Evolutionary conservation across 805 yeast genomes (phyloP).

Genomic region (Naumovozyma dairenensis): DNA sequence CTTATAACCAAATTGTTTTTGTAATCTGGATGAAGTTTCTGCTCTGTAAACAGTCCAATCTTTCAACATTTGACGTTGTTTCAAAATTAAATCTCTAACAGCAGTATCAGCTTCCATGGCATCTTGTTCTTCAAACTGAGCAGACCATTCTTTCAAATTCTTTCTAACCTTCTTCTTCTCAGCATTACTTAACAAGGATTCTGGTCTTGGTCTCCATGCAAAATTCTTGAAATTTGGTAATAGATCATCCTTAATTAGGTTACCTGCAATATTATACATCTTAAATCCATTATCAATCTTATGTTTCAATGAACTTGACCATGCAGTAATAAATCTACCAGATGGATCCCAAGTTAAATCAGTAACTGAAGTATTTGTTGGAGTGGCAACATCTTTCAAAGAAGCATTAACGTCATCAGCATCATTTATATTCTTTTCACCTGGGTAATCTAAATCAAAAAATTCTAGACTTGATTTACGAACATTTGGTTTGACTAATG

Average conservation of each 20-base stretch:
- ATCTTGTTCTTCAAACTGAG: constrained; percentile 89
- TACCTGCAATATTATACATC: constrained; percentile 78
- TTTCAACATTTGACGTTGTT: constrained; percentile 68
- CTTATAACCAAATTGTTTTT: constrained; percentile 16
- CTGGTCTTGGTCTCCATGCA: constrained; percentile 97
- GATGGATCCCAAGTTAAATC: constrained; percentile 91
- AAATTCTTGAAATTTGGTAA: constrained; percentile 80
- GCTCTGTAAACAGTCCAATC: constrained; percentile 82
- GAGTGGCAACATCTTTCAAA: constrained; percentile 51
- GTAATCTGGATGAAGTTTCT: constrained; percentile 37
- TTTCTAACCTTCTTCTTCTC: constrained; percentile 85
- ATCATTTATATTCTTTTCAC: constrained; percentile 36
- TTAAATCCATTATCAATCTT: constrained; percentile 85
- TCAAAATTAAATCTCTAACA: constrained; percentile 76
- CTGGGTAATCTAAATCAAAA: constrained; percentile 78
- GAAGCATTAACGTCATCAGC: constrained; percentile 42
- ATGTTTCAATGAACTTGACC: constrained; percentile 82
- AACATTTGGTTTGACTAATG: constrained; percentile 36
- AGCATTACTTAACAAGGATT: constrained; percentile 57
- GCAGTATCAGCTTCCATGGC: constrained; percentile 94
- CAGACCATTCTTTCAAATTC: constrained; percentile 80
- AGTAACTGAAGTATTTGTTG: constrained; percentile 68
- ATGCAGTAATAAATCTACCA: constrained; percentile 80
- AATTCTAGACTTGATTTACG: constrained; percentile 66
- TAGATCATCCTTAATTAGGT: constrained; percentile 60